Evolutionary conservation across 2,329 filamentous ascomycete species (phyloP).

Genomic region (Falciphora oryzae): DNA sequence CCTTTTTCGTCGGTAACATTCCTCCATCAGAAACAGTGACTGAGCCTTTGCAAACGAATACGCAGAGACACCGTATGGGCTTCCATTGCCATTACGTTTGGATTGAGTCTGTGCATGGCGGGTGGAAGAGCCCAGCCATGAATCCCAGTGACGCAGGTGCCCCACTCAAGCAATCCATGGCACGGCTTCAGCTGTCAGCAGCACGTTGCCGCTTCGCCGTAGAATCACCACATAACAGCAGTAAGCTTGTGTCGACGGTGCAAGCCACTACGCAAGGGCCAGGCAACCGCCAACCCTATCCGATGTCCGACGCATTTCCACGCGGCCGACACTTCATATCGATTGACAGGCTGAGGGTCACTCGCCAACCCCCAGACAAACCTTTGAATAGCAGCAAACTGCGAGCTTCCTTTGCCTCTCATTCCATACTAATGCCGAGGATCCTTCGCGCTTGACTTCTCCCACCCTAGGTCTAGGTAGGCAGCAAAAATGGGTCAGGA

Average conservation of each 20-base stretch:
- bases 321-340: neutral
- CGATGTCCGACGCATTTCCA: neutral
- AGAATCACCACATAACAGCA: neutral
- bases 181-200: neutral
- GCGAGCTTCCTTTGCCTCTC: neutral
- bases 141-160: neutral
- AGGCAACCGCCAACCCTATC: neutral
- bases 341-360: neutral
- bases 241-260: neutral
- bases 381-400: neutral
- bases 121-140: too few species aligned
- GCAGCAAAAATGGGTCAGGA: constrained; percentile 44
- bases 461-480: neutral
- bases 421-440: neutral
- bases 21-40: too few species aligned
- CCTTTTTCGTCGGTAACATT: too few species aligned
- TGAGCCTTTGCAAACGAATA: too few species aligned
- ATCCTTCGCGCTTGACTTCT: neutral
- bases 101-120: neutral
- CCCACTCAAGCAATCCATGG: neutral
- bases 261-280: neutral
- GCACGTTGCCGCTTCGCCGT: too few species aligned
- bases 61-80: too few species aligned
- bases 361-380: neutral
- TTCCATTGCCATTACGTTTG: neutral